Evolutionary conservation across 1,284 basidiomycete genomes (phyloP).

Genomic region (Ceratobasidium sp.): DNA sequence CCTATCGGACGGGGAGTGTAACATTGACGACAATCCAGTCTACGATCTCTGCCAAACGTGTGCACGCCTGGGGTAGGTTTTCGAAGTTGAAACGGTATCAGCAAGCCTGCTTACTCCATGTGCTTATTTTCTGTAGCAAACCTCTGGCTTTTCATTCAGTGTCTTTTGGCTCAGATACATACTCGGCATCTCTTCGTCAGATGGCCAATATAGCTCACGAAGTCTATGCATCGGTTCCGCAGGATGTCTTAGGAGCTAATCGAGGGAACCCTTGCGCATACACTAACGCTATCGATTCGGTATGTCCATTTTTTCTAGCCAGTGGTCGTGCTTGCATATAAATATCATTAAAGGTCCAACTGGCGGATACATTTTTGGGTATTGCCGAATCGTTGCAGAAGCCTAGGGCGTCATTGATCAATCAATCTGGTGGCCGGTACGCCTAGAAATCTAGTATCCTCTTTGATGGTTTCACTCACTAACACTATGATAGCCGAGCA

Average conservation of each 20-base stretch:
- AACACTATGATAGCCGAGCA: too few relatives aligned
- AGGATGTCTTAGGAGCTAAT: slow-evolving; percentile 59
- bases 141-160: slow-evolving; percentile 71
- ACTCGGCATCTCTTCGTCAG: slow-evolving; percentile 59
- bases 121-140: slow-evolving; percentile 58
- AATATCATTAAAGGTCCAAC: slow-evolving; percentile 61
- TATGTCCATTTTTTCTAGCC: slow-evolving; percentile 54
- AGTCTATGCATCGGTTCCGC: slow-evolving; percentile 64
- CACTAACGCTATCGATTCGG: slow-evolving; percentile 67
- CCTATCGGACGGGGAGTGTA: slow-evolving; percentile 70
- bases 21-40: slow-evolving; percentile 60
- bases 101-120: too few relatives aligned
- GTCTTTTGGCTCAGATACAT: slow-evolving; percentile 63
- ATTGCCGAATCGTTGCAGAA: slow-evolving; percentile 72
- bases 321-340: background rate
- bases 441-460: background rate
- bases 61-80: slow-evolving; percentile 63
- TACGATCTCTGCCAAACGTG: slow-evolving; percentile 64
- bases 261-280: slow-evolving; percentile 64
- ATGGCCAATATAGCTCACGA: slow-evolving; percentile 70
- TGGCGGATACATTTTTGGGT: slow-evolving; percentile 72
- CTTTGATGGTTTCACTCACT: too few relatives aligned
- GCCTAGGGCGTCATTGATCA: slow-evolving; percentile 65
- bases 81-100: too few relatives aligned
- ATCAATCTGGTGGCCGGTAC: slow-evolving; percentile 17